Evolutionary conservation across 163 green algal genomes (phyloP), one percentile per base, ranked within the genome.

Genomic region (Scenedesmus sp.): DNA sequence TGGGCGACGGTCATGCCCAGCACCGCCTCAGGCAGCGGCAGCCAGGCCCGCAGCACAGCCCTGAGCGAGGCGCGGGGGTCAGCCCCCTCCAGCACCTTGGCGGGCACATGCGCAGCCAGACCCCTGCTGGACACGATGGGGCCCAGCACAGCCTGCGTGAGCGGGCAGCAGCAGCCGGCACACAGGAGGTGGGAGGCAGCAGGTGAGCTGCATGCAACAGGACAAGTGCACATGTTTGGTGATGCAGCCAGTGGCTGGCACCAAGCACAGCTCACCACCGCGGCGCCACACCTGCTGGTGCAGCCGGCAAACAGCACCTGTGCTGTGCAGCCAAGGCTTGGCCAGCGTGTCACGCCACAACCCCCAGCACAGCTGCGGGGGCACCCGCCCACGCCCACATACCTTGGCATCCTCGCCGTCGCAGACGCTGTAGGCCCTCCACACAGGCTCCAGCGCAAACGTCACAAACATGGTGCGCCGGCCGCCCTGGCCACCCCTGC

Each of bases 401-500:
- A 79, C 86, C 70, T 81, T 61, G 70, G 93, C 92, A 82, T 95
- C 92, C 56, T 93, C 93, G 0, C 93, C 95, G 18, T 95, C 94
- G 46, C 93, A 96, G 20, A 94, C 95, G 35, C 82, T 94, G 93
- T 97, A 97, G 3, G 95, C 96, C 94, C 98, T 97, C 97, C 97
- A 99, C 0, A 99, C 78, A 1, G 98, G 97, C 86, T 99, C 97
- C 93, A 99, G 94, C 12, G 96, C 95, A 68, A 99, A 96, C 94
- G 98, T 97, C 82, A 98, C 98, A 94, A 99, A 90, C 91, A 99
- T 97, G 61, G 96, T 96, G 42, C 76, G 37, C 35, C 87, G 90
- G 2, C 72, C 79, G 33, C 51, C 89, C 24, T 40, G 30, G 35
- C 83, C 72, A 51, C 84, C 81, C 35, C 61, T 61, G 84, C 44